Evolutionary conservation across 257 asterid genomes (phyloP).

Genomic region (Paraleonurus japonicus): DNA sequence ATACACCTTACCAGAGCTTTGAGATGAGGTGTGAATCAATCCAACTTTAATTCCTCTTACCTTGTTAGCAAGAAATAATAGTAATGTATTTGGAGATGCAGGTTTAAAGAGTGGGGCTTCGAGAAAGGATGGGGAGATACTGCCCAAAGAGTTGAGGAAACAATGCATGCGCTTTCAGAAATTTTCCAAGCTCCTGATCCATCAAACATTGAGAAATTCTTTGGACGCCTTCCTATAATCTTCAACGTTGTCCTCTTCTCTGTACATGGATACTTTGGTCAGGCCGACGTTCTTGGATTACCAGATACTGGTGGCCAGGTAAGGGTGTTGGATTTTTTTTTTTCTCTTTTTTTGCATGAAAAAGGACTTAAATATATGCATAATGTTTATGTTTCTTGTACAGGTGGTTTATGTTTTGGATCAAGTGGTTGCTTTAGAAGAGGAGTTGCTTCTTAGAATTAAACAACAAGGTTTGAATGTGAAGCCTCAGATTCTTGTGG

Average conservation of each 20-base stretch:
- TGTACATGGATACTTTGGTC: slow-evolving; percentile 90
- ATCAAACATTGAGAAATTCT: slow-evolving; percentile 48
- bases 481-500: slow-evolving; percentile 93
- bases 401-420: slow-evolving; percentile 95
- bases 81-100: slow-evolving; percentile 26
- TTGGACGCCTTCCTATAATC: slow-evolving; percentile 72
- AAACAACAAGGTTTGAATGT: slow-evolving; percentile 82
- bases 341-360: no score
- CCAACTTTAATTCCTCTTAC: neutral
- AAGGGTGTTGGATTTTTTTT: no score
- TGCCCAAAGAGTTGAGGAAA: slow-evolving; percentile 72
- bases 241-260: slow-evolving; percentile 81
- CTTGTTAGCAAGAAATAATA: neutral
- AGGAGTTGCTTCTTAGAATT: slow-evolving; percentile 75
- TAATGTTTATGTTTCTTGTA: neutral
- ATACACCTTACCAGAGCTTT: slow-evolving; percentile 66
- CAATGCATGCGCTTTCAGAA: slow-evolving; percentile 75
- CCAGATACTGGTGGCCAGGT: slow-evolving; percentile 99
- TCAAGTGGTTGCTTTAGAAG: slow-evolving; percentile 89
- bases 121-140: slow-evolving; percentile 93
- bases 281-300: slow-evolving; percentile 83
- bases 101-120: slow-evolving; percentile 90
- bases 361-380: no score
- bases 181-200: slow-evolving; percentile 91
- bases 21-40: slow-evolving; percentile 56